Evolutionary conservation across 345 rosid species (phyloP), one percentile per base, ranked within the genome.

Genomic region (Lepidium africanum): DNA sequence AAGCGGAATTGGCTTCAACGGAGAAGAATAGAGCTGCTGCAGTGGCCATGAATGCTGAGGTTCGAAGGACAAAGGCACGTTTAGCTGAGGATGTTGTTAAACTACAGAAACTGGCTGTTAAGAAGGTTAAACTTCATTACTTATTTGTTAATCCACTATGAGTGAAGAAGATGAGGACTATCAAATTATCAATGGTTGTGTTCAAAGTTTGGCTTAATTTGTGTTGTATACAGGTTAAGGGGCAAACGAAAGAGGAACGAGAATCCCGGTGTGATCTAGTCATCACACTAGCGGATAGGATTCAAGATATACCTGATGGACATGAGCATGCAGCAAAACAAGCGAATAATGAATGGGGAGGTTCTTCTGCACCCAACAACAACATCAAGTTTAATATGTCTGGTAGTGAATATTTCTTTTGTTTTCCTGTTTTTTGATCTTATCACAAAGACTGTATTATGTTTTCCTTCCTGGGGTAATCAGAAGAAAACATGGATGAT

Each of bases 31-130:
- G 90, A 75, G 94, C 96, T n/a, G 77, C 83, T 14, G 82, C 79
- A 0, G 90, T 79, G 12, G 94, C 92, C 3, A 65, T 85, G 83
- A 88, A 79, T 40, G 97, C 97, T 10, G 98, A 87, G 82, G 76
- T 86, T 79, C 89, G 94, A 59, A 79, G 87, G 59, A 79, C 81
- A 13, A 93, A 86, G 71, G 89, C 92, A 15, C 79, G 89, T 19
- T 73, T 88, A 72, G 75, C 78, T 67, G 94, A 88, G 36, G 90
- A 90, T 67, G 65, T 85, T 65, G 84, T 88, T 46, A 86, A 87
- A 68, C 83, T 89, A 2, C 80, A 81, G 56, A 89, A 87, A 70
- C 76, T 87, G 53, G 90, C 90, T 23, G 62, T 63, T 27, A 87
- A 83, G 70, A 87, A 84, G 94, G 96, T 89, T 16, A 15, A 57